Percentiles rank a stretch among this genome's conserved stretches.
These are phyloP conservation scores for Hortaea werneckii DNA, from an alignment of 2,329 filamentous ascomycete species.

Conservation along the genomic window DNA sequence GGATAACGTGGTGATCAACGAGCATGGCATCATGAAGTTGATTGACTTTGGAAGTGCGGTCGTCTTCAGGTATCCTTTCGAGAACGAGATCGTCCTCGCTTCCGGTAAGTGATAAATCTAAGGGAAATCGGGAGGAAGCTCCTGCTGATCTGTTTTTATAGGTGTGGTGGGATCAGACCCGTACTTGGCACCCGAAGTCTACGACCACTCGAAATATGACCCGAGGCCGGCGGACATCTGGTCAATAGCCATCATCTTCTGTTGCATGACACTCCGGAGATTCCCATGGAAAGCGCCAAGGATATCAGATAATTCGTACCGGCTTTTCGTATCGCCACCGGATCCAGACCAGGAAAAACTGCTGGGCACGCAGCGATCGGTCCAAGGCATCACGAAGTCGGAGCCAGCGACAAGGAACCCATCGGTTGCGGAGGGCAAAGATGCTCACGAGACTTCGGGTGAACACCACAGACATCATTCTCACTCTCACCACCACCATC, in stretches of 20 bases:
- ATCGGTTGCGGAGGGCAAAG: slow-evolving; percentile 16
- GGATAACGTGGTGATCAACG: slow-evolving; percentile 95
- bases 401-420: slow-evolving; percentile 32
- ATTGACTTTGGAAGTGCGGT: slow-evolving; percentile 98
- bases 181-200: slow-evolving; percentile 93
- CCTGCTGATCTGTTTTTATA: slow-evolving; percentile 26
- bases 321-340: slow-evolving; percentile 78
- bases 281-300: slow-evolving; percentile 97
- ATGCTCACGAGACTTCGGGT: slow-evolving; percentile 2
- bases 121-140: neutral
- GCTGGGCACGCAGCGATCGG: slow-evolving; percentile 18
- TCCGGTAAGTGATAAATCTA: slow-evolving; percentile 53
- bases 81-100: slow-evolving; percentile 72
- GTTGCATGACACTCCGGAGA: slow-evolving; percentile 89
- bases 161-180: slow-evolving; percentile 81
- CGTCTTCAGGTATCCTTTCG: slow-evolving; percentile 95
- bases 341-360: slow-evolving; percentile 51
- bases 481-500: slow-evolving; percentile 15
- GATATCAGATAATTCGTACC: slow-evolving; percentile 86
- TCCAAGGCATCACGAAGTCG: slow-evolving; percentile 18
- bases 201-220: slow-evolving; percentile 87
- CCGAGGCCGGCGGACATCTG: slow-evolving; percentile 91
- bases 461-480: slow-evolving; percentile 14
- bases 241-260: slow-evolving; percentile 97
- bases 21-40: slow-evolving; percentile 96